These are phyloP conservation scores for Neofusicoccum cordaticola DNA, from an alignment of 2,329 filamentous ascomycete genomes.

Conservation along the genomic window DNA sequence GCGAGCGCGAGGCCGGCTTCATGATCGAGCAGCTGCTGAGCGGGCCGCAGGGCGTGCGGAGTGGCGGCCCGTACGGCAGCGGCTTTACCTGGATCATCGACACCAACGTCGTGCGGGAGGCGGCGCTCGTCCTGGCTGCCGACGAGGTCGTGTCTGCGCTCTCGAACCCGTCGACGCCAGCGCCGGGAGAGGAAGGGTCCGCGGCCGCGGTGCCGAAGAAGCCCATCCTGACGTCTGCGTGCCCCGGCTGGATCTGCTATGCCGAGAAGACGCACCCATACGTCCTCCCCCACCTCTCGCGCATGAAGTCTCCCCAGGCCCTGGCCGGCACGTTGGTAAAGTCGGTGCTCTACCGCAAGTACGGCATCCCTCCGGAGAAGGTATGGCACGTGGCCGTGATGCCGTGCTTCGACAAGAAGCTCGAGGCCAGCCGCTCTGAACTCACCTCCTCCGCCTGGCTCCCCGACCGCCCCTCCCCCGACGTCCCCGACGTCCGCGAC, in stretches of 20 bases:
- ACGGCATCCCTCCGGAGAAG: conserved; percentile 69
- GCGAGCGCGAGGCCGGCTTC: conserved; percentile 69
- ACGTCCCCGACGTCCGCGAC: conserved; percentile 65
- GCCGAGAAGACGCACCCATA: conserved; percentile 97
- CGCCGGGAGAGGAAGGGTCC: conserved; percentile 31
- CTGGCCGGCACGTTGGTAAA: conserved; percentile 88
- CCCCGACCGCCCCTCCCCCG: conserved; percentile 19
- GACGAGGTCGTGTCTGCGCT: conserved; percentile 45
- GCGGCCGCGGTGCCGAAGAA: conserved; percentile 48
- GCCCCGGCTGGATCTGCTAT: conserved; percentile 98
- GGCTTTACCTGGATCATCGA: conserved; percentile 88
- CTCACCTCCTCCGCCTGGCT: conserved; percentile 78
- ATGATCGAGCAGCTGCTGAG: conserved; percentile 81
- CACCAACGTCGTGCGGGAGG: conserved; percentile 79
- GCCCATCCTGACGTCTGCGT: conserved; percentile 82
- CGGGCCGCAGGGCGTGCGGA: conserved; percentile 65
- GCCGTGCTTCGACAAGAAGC: conserved; percentile 99
- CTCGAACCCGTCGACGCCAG: conserved; percentile 23
- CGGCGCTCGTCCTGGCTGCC: conserved; percentile 65
- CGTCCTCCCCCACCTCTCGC: conserved; percentile 84
- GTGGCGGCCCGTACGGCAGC: conserved; percentile 69
- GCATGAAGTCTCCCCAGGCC: conserved; percentile 90
- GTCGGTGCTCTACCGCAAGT: conserved; percentile 70
- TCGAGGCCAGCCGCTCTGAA: conserved; percentile 91
- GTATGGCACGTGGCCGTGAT: conserved; percentile 97